phyloP scores from a whole-genome alignment of 176 grass and related monocot genomes.

The Bothriochloa decipiens region DNA sequence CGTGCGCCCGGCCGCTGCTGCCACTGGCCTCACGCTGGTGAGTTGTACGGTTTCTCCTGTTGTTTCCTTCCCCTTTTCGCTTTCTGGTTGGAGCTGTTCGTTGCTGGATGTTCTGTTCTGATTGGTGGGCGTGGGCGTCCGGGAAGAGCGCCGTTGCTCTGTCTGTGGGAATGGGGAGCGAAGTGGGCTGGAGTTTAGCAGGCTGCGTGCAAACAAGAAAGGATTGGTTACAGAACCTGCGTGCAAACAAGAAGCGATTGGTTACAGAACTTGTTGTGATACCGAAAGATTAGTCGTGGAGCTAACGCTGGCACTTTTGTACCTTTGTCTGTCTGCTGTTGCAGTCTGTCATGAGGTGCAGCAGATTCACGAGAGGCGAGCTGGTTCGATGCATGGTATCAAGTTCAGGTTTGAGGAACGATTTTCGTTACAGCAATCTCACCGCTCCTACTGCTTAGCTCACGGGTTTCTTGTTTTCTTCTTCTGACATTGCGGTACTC shows the following conservation, averaged over 20 bases:
- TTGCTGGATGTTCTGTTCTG: neutral
- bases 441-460: slow-evolving; percentile 6
- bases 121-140: neutral
- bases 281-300: neutral
- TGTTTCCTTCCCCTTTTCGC: neutral
- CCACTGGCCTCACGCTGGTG: slow-evolving; percentile 36
- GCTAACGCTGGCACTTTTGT: neutral
- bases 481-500: slow-evolving; percentile 34
- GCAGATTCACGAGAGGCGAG: slow-evolving; percentile 55
- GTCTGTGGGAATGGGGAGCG: neutral
- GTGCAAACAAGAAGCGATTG: neutral
- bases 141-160: neutral
- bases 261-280: neutral
- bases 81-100: neutral
- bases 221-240: neutral
- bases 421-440: slow-evolving; percentile 26
- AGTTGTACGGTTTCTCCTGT: neutral
- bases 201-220: neutral
- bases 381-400: slow-evolving; percentile 52
- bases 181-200: neutral
- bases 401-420: slow-evolving; percentile 62
- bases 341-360: slow-evolving; percentile 52
- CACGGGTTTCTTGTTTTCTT: slow-evolving; percentile 36
- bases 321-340: slow-evolving; percentile 14
- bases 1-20: slow-evolving; percentile 35